Conservation (phyloP, 2,329 filamentous ascomycete genomes). For the Amylocarpus encephaloides region DNA sequence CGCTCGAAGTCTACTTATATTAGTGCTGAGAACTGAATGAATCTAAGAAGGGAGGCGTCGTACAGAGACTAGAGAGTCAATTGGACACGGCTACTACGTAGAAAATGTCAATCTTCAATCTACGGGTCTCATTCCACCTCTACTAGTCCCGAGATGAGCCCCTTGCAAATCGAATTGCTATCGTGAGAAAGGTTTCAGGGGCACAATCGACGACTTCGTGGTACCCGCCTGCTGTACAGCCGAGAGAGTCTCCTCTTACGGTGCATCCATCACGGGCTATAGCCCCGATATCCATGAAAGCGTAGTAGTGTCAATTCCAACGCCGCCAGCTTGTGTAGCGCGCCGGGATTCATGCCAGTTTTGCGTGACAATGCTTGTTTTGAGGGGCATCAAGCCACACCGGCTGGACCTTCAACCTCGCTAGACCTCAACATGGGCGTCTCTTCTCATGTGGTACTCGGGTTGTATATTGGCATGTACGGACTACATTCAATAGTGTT, state of each 20-base stretch:
- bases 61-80: too few species aligned
- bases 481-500: too few species aligned
- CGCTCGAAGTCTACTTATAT: too few species aligned
- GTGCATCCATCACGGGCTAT: background rate
- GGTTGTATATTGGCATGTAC: too few species aligned
- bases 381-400: background rate
- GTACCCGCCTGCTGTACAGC: constrained; percentile 3
- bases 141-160: background rate
- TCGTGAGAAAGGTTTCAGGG: background rate
- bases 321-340: constrained; percentile 1
- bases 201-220: constrained; percentile 1
- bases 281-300: background rate
- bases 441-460: too few species aligned
- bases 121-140: background rate
- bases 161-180: background rate
- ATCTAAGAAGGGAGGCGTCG: too few species aligned
- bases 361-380: constrained; percentile 1
- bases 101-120: too few species aligned
- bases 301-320: background rate
- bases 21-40: too few species aligned
- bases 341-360: background rate
- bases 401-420: background rate
- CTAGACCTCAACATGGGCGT: too few species aligned
- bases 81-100: too few species aligned
- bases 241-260: background rate